phyloP scores from a whole-genome alignment of 176 grass and related monocot genomes.

The Raddia distichophylla region DNA sequence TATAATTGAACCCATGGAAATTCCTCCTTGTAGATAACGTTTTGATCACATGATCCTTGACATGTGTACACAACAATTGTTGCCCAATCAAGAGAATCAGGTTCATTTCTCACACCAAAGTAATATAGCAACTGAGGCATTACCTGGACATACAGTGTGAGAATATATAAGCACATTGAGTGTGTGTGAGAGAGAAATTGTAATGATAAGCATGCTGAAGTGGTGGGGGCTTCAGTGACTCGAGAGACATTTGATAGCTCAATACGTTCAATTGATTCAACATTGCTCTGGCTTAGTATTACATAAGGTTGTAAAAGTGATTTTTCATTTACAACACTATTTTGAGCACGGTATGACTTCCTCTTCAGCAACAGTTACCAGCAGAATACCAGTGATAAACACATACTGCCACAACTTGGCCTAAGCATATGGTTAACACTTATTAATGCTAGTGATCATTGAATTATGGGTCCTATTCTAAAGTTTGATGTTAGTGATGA shows the following conservation, averaged over 20 bases:
- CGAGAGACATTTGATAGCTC: neutral
- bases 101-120: conserved; percentile 76
- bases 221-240: conserved; percentile 13
- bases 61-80: conserved; percentile 85
- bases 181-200: neutral
- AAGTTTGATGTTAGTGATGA: neutral
- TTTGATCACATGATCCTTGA: conserved; percentile 71
- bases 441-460: neutral
- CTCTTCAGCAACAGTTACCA: neutral
- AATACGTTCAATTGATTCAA: neutral
- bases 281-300: neutral
- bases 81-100: conserved; percentile 92
- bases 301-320: neutral
- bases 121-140: conserved; percentile 95
- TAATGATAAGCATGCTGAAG: neutral
- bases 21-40: conserved; percentile 79
- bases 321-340: conserved; percentile 25
- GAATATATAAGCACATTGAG: conserved; percentile 23
- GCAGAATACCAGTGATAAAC: neutral
- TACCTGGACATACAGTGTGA: conserved; percentile 63
- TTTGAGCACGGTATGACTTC: neutral
- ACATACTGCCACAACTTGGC: neutral
- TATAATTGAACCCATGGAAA: conserved; percentile 90
- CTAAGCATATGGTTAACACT: conserved; percentile 30
- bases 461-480: neutral